These are phyloP conservation scores for Blastocystis hominis DNA, from an alignment of 352 stramenopile genomes.

Conservation along the genomic window DNA sequence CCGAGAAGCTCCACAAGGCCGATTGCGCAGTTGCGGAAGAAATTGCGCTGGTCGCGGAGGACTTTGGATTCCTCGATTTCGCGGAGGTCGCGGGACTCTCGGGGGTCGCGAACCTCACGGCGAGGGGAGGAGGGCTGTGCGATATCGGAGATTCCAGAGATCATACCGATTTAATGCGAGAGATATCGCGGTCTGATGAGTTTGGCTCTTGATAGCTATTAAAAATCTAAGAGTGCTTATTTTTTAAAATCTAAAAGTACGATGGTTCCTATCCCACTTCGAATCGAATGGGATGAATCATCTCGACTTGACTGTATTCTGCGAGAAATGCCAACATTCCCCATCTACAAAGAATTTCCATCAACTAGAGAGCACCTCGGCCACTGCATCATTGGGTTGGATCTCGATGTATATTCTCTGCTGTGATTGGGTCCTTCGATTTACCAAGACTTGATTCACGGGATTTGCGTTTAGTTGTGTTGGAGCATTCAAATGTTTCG, in stretches of 20 bases:
- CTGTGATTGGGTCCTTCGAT: background rate
- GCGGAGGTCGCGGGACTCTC: background rate
- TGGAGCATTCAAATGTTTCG: background rate
- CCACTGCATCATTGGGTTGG: background rate
- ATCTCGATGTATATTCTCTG: background rate
- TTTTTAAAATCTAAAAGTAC: too few relatives aligned
- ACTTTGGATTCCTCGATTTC: background rate
- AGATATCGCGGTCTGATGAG: background rate
- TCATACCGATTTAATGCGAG: background rate
- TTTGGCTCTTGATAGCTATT: too few relatives aligned
- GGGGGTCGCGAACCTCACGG: background rate
- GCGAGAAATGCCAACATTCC: background rate
- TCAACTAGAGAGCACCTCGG: background rate
- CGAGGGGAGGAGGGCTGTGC: background rate
- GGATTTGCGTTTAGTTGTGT: background rate
- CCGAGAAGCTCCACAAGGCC: slow-evolving; percentile 16
- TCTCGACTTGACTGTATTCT: background rate
- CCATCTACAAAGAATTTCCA: too few relatives aligned
- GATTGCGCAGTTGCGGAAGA: slow-evolving; percentile 35
- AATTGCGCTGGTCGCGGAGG: slow-evolving; percentile 13
- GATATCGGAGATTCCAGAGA: background rate
- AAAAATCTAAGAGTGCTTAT: too few relatives aligned
- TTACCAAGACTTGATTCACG: background rate
- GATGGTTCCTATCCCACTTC: background rate
- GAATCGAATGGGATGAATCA: background rate